phyloP scores from a whole-genome alignment of 2,329 filamentous ascomycete genomes.

The Ilyonectria mors-panacis region DNA sequence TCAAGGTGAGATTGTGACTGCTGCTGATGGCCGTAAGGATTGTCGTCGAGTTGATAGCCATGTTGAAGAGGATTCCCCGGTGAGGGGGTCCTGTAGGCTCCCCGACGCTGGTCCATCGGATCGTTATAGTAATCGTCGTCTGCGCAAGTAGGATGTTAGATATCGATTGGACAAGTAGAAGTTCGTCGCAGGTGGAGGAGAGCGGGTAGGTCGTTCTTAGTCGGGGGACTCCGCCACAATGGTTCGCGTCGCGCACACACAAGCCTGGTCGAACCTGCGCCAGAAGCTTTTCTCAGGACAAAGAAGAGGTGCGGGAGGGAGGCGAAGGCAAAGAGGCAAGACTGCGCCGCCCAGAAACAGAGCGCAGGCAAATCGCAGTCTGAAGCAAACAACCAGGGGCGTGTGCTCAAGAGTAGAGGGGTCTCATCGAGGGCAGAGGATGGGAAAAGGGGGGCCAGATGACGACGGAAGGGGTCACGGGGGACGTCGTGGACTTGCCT shows the following conservation, averaged over 20 bases:
- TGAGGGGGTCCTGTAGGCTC: conserved; percentile 46
- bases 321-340: conserved; percentile 6
- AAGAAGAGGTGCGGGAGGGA: background rate
- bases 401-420: conserved; percentile 40
- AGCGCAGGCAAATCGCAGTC: conserved; percentile 22
- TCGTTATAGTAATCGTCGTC: conserved; percentile 75
- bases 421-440: conserved; percentile 42
- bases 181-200: conserved; percentile 15
- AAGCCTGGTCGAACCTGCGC: conserved; percentile 31
- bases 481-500: conserved; percentile 66
- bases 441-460: conserved; percentile 39
- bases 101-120: conserved; percentile 64
- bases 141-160: conserved; percentile 48
- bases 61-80: conserved; percentile 71
- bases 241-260: conserved; percentile 35
- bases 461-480: conserved; percentile 37
- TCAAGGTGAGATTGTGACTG: conserved; percentile 45
- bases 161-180: conserved; percentile 1
- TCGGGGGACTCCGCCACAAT: conserved; percentile 33
- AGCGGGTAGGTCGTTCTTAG: conserved; percentile 25
- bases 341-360: conserved; percentile 22
- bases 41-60: conserved; percentile 87
- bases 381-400: conserved; percentile 35
- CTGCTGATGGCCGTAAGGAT: conserved; percentile 70
- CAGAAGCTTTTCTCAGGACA: conserved; percentile 21